phyloP scores from a whole-genome alignment of 805 yeast species.

The Lipomyces orientalis region DNA sequence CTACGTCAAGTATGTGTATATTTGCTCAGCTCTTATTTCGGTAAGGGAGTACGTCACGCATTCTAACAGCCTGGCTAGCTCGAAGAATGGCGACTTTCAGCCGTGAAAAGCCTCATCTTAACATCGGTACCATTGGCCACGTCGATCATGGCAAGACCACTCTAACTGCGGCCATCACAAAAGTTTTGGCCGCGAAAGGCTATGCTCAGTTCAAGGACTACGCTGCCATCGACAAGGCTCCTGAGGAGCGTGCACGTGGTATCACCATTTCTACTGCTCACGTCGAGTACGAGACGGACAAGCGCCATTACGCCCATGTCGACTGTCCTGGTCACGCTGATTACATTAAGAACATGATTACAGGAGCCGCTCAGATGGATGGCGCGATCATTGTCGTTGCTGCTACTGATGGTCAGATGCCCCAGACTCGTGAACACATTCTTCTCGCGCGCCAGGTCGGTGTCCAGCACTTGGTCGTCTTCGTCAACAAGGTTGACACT shows the following conservation, averaged over 20 bases:
- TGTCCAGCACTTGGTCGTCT: constrained; percentile 95
- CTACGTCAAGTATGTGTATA: constrained; percentile 11
- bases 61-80: constrained; percentile 4
- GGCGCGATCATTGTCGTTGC: constrained; percentile 99
- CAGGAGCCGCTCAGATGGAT: constrained; percentile 99
- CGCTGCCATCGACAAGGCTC: constrained; percentile 92
- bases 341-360: constrained; percentile 98
- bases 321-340: constrained; percentile 99
- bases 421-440: constrained; percentile 99
- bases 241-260: constrained; percentile 99
- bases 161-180: constrained; percentile 97
- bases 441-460: constrained; percentile 99
- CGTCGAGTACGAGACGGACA: constrained; percentile 93
- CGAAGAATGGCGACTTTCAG: constrained; percentile 65
- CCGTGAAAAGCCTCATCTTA: constrained; percentile 95
- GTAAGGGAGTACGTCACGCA: not conserved
- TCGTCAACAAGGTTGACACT: constrained; percentile 97
- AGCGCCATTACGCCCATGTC: constrained; percentile 96
- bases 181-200: constrained; percentile 83
- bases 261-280: constrained; percentile 98
- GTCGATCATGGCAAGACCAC: constrained; percentile 99
- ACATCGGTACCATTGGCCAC: constrained; percentile 98
- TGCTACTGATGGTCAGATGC: constrained; percentile 99
- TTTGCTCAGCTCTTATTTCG: not conserved
- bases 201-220: constrained; percentile 95